These are phyloP conservation scores for Rhizoclosmatium sp. DNA, from an alignment of 192 early-diverging fungal genomes.

Conservation along the genomic window DNA sequence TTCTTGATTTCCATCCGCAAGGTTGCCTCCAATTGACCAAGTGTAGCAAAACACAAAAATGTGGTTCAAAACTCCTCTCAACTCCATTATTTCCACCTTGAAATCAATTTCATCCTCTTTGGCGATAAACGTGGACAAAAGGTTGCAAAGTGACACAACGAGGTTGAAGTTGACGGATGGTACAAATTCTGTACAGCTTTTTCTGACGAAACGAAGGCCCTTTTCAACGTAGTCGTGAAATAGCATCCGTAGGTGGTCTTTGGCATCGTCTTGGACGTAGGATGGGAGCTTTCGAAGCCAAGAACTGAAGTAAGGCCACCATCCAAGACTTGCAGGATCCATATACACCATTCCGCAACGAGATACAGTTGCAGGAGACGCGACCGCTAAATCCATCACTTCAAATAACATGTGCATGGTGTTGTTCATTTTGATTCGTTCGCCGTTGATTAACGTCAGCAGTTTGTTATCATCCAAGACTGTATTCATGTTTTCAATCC, in stretches of 20 bases:
- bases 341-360: conserved; percentile 71
- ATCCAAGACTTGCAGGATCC: conserved; percentile 64
- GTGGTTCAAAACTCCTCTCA: conserved; percentile 53
- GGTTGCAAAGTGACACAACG: conserved; percentile 56
- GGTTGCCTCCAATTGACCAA: conserved; percentile 66
- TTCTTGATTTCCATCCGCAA: conserved; percentile 66
- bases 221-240: conserved; percentile 56
- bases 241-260: conserved; percentile 47
- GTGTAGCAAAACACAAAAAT: conserved; percentile 66
- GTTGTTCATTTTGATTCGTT: conserved; percentile 67
- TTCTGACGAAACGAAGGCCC: conserved; percentile 60
- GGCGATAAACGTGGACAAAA: conserved; percentile 58
- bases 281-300: conserved; percentile 56
- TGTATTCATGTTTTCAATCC: conserved; percentile 74
- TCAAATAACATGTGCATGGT: conserved; percentile 74
- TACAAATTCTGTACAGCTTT: conserved; percentile 61
- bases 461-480: conserved; percentile 74
- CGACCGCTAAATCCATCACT: conserved; percentile 68
- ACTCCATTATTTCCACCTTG: conserved; percentile 43
- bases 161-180: conserved; percentile 62
- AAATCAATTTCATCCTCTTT: conserved; percentile 55
- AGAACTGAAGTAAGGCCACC: conserved; percentile 56
- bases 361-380: conserved; percentile 67
- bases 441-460: conserved; percentile 69
- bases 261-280: conserved; percentile 47